phyloP scores from a whole-genome alignment of 768 basidiomycete genomes.

The Calocybe cyanea region DNA sequence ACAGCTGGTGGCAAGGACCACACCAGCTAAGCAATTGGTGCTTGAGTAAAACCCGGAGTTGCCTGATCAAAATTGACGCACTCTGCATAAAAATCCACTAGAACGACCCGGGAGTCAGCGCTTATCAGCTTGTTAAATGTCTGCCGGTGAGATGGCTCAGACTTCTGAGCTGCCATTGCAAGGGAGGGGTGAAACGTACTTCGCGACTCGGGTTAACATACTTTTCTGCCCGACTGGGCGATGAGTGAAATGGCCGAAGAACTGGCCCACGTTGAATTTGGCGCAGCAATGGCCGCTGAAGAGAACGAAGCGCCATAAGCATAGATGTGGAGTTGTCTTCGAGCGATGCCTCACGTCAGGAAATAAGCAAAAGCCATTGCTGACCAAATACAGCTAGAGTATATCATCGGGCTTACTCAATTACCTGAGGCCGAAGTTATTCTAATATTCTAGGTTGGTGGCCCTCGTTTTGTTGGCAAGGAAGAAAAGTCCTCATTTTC shows the following conservation, averaged over 20 bases:
- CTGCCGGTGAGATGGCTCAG: slow-evolving; percentile 20
- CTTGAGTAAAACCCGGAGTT: neutral
- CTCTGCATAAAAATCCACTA: slow-evolving; percentile 84
- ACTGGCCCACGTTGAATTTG: neutral
- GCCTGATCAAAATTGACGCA: slow-evolving; percentile 32
- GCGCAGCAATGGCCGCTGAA: slow-evolving; percentile 2
- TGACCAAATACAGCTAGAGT: too few relatives aligned
- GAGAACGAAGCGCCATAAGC: slow-evolving; percentile 3
- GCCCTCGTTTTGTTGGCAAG: too few relatives aligned
- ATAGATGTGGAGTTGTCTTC: slow-evolving; percentile 9
- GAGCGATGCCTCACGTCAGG: too few relatives aligned
- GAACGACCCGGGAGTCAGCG: slow-evolving; percentile 48
- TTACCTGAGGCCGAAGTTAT: neutral
- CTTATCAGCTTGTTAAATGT: slow-evolving; percentile 33
- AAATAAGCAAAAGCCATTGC: too few relatives aligned
- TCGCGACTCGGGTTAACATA: slow-evolving; percentile 42
- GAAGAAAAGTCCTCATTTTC: too few relatives aligned
- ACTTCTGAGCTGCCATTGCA: neutral
- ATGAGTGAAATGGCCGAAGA: slow-evolving; percentile 35
- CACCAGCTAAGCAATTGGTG: slow-evolving; percentile 66
- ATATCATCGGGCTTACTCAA: too few relatives aligned
- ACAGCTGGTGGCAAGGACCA: slow-evolving; percentile 67
- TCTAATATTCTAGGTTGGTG: neutral
- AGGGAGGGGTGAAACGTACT: slow-evolving; percentile 29
- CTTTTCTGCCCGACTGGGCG: slow-evolving; percentile 32